Conservation (phyloP, 495 filamentous ascomycete species). For the Staphylotrichum tortipilum region DNA sequence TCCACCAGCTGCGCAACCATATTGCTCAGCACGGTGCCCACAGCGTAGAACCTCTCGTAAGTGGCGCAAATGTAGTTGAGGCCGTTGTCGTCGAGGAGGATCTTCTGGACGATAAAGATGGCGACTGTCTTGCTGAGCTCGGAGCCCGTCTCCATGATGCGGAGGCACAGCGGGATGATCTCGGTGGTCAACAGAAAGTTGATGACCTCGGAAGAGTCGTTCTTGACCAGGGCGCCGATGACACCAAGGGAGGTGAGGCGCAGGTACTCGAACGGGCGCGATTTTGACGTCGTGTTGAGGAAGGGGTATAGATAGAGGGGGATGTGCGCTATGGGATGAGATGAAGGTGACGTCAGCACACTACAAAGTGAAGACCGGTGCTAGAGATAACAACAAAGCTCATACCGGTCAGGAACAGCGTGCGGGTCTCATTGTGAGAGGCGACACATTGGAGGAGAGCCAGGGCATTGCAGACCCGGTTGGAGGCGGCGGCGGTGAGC, state of each 20-base stretch:
- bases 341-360: too few species aligned
- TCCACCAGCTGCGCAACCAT: constrained; percentile 98
- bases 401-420: constrained; percentile 83
- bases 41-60: constrained; percentile 98
- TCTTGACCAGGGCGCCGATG: constrained; percentile 96
- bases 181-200: constrained; percentile 98
- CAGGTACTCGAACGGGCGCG: constrained; percentile 94
- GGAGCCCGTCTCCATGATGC: constrained; percentile 99
- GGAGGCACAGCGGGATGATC: constrained; percentile 94
- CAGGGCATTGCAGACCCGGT: constrained; percentile 95
- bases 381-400: too few species aligned
- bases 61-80: constrained; percentile 97
- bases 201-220: constrained; percentile 96
- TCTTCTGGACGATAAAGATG: constrained; percentile 99
- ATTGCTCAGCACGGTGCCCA: constrained; percentile 94
- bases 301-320: constrained; percentile 98
- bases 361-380: neutral
- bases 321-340: constrained; percentile 69
- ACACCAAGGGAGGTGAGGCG: constrained; percentile 96
- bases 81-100: constrained; percentile 93
- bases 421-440: constrained; percentile 92
- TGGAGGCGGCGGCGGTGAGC: constrained; percentile 91
- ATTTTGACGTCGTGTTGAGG: constrained; percentile 98
- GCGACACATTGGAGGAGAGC: constrained; percentile 96
- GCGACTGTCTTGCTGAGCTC: constrained; percentile 98